Evolutionary conservation across 1,284 basidiomycete species (phyloP).

Genomic region (Puccinia brachypodii): DNA sequence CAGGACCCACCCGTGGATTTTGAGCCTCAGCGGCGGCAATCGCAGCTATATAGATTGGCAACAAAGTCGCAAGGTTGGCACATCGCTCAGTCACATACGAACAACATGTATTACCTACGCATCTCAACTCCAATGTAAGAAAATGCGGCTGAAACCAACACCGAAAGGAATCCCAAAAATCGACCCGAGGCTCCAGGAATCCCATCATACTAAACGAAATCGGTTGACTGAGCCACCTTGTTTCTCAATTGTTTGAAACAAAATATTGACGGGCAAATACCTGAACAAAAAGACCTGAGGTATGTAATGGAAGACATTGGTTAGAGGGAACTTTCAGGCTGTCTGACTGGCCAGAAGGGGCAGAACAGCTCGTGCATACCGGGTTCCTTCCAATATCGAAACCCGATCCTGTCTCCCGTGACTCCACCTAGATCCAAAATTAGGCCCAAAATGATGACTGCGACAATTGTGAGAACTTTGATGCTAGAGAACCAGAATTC

Average conservation of each 20-base stretch:
- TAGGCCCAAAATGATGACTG: conserved; percentile 64
- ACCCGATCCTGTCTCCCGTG: conserved; percentile 62
- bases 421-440: conserved; percentile 59
- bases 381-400: conserved; percentile 72
- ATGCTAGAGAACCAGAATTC: conserved; percentile 65
- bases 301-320: background rate
- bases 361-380: conserved; percentile 56
- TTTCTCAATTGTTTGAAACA: background rate
- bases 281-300: conserved; percentile 35
- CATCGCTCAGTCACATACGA: background rate
- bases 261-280: background rate
- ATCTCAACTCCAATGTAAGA: conserved; percentile 46
- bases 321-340: background rate
- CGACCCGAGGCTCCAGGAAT: conserved; percentile 38
- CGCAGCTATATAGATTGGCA: conserved; percentile 6
- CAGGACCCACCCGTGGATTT: conserved; percentile 42
- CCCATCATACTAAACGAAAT: conserved; percentile 29
- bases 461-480: conserved; percentile 64
- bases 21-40: conserved; percentile 48
- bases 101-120: conserved; percentile 21
- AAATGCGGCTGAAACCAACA: conserved; percentile 43
- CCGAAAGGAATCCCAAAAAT: conserved; percentile 40
- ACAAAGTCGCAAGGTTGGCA: background rate
- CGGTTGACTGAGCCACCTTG: background rate
- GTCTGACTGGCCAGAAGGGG: background rate